Base-by-base conservation (phyloP, 441 rosid genomes). In the Rhodomyrtus psidioides region DNA sequence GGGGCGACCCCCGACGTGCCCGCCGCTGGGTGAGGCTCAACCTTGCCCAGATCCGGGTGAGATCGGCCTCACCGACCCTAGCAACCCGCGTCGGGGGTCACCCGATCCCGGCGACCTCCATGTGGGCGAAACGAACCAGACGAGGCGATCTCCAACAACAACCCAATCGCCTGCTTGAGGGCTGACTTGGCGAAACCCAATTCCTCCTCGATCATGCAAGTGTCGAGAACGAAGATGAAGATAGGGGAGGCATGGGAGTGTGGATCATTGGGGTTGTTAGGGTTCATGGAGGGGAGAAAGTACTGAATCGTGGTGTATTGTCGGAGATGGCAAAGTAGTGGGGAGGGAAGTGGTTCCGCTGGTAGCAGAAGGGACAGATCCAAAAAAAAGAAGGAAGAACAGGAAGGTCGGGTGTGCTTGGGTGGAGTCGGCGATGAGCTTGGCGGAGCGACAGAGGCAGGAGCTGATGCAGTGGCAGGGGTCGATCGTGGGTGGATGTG, bases 131-230 rank as follows among this genome's bases (percentile, higher is more conserved):
- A 96, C 96, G 46, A 97, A 95, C 10, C 99, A 99, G 12, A 97
- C 99, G 84, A 97, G 93, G 99, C 98, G 30, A 96, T 96, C 6
- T 96, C 99, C 1, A 98, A 99, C 87, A 97, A 90, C 92, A 97
- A 88, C 28, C 99, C 99, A 58, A 97, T 90, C 12, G 99, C 99
- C 86, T 94, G 99, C 91, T 95, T 95, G 84, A 96, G 79, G 17
- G 94, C 98, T 9, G 96, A 95, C 89, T 91, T 95, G 21, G 94
- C 98, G 76, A 86, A 95, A 7, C 90, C 97, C 83, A 96, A 74
- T 74, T 97, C 99, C 88, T 97, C 99, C 92, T 97, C 99, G 83
- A 97, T 96, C 98, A 96, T 93, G 89, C 99, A 96, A 2, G 97
- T 97, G 57, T 97, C 99, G 13, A 97, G 91, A 76, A 97, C 94